A percentile compares a stretch with the other conserved stretches of the same genome.
These are phyloP conservation scores for Termitomyces heimii DNA, from an alignment of 768 basidiomycete species.

Conservation along the genomic window DNA sequence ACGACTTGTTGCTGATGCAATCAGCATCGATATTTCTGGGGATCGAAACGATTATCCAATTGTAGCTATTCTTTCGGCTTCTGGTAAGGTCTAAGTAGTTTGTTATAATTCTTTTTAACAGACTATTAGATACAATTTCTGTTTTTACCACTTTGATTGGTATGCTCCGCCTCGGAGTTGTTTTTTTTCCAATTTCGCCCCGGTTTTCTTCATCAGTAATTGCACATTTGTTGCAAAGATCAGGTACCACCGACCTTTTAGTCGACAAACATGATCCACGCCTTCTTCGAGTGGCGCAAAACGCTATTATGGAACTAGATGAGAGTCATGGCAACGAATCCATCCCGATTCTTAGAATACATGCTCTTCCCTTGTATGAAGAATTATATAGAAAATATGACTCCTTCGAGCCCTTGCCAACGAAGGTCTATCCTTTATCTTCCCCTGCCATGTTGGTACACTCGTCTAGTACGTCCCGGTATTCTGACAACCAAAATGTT, in stretches of 20 bases:
- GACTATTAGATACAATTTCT: background rate
- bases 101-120: background rate
- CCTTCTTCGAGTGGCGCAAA: background rate
- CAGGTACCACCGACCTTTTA: background rate
- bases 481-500: background rate
- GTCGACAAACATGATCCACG: background rate
- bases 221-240: background rate
- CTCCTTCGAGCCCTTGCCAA: background rate
- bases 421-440: background rate
- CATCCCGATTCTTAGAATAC: background rate
- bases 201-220: slow-evolving; percentile 1
- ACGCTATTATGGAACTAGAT: background rate
- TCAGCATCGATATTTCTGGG: background rate
- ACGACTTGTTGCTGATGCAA: background rate
- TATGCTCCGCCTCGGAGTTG: background rate
- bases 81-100: background rate
- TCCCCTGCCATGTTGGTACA: background rate
- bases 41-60: background rate
- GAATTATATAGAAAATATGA: background rate
- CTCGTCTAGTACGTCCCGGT: background rate
- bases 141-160: background rate
- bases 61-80: background rate
- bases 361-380: background rate
- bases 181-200: background rate
- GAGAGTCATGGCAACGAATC: background rate